These are phyloP conservation scores for Neonectria faginata DNA, from an alignment of 2,329 filamentous ascomycete genomes.

Conservation along the genomic window DNA sequence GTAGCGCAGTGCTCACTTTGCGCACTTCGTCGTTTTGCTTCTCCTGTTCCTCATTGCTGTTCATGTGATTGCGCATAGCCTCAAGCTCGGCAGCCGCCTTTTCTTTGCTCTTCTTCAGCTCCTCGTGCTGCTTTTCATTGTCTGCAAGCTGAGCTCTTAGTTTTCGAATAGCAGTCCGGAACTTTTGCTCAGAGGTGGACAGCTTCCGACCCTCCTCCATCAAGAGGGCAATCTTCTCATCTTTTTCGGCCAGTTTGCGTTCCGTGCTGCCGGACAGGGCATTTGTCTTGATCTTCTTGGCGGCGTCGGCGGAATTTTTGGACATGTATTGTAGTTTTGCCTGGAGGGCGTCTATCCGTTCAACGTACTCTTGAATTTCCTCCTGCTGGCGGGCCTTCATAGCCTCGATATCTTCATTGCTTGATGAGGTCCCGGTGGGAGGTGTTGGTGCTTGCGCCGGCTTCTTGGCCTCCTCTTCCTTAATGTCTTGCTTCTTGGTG, in stretches of 20 bases:
- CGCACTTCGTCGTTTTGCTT: conserved; percentile 62
- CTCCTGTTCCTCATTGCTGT: conserved; percentile 65
- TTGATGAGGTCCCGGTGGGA: conserved; percentile 10
- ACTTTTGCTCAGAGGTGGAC: conserved; percentile 86
- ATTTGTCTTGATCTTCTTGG: conserved; percentile 74
- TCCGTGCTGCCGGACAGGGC: conserved; percentile 75
- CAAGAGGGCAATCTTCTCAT: conserved; percentile 87
- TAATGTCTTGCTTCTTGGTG: not conserved
- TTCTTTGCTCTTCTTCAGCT: conserved; percentile 69
- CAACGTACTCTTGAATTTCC: conserved; percentile 84
- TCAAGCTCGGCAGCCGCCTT: conserved; percentile 65
- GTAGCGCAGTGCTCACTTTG: conserved; percentile 65
- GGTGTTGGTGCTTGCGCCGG: conserved; percentile 13
- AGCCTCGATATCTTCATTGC: conserved; percentile 41
- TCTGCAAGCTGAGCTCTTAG: conserved; percentile 74
- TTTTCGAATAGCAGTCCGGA: conserved; percentile 85
- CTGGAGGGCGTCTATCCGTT: conserved; percentile 91
- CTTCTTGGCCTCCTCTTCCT: conserved; percentile 11
- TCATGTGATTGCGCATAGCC: conserved; percentile 59
- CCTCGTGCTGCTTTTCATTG: conserved; percentile 72
- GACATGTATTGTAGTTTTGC: conserved; percentile 91
- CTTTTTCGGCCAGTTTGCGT: conserved; percentile 87
- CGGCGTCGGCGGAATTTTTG: conserved; percentile 80
- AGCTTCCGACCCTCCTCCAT: conserved; percentile 94
- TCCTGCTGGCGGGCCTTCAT: conserved; percentile 69